phyloP scores from a whole-genome alignment of 495 filamentous ascomycete species.

The Niebla homalea region DNA sequence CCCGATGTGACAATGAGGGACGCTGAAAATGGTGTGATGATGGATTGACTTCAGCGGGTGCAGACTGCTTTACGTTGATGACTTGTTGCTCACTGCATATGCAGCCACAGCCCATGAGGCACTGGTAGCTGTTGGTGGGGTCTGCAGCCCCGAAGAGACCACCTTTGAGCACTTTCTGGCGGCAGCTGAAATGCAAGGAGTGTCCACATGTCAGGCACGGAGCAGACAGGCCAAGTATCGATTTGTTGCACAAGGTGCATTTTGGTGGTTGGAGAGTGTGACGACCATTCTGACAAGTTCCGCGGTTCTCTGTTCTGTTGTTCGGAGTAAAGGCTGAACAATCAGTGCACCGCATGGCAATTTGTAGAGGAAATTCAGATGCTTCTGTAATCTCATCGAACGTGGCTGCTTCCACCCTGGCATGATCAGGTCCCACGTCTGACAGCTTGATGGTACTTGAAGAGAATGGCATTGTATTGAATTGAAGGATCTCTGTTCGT shows the following conservation, averaged over 20 bases:
- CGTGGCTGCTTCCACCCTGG: background rate
- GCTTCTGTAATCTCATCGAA: background rate
- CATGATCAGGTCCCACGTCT: background rate
- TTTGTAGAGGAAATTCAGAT: no score
- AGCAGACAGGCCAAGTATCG: constrained; percentile 34
- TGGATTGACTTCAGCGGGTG: constrained; percentile 9
- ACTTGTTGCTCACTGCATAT: constrained; percentile 30
- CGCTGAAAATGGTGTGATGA: background rate
- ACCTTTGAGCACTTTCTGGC: constrained; percentile 25
- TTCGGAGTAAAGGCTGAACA: constrained; percentile 18
- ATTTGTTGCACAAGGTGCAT: constrained; percentile 36
- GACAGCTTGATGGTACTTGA: background rate
- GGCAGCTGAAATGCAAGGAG: constrained; percentile 37
- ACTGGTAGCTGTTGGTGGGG: constrained; percentile 13
- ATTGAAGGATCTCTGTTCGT: constrained; percentile 72
- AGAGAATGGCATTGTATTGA: constrained; percentile 31
- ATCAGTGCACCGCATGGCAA: constrained; percentile 24
- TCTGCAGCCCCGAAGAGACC: background rate
- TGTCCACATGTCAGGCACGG: constrained; percentile 41
- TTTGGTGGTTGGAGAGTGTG: constrained; percentile 23
- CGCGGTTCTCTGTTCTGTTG: constrained; percentile 26
- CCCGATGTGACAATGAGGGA: background rate
- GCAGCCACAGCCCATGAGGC: constrained; percentile 38
- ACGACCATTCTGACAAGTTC: constrained; percentile 23
- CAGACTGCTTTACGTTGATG: constrained; percentile 20